Percentiles rank a stretch among this genome's conserved stretches.
These are phyloP conservation scores for Acacia pycnantha DNA, from an alignment of 331 rosid species.

Conservation along the genomic window DNA sequence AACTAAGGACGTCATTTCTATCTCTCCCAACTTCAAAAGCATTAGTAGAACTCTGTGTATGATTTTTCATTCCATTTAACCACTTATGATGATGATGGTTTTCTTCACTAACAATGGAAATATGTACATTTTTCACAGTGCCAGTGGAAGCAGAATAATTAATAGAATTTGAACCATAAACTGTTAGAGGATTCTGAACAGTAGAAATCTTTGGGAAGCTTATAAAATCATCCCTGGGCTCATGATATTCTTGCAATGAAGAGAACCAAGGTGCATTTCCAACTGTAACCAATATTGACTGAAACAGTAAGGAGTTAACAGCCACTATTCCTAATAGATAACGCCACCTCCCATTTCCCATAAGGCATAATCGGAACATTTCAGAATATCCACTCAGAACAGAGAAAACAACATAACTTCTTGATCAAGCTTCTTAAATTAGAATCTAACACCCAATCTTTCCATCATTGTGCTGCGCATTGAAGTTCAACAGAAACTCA, in stretches of 20 bases:
- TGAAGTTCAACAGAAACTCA: constrained; percentile 22
- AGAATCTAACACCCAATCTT: background rate
- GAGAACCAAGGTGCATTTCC: constrained; percentile 65
- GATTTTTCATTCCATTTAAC: background rate
- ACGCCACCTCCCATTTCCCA: constrained; percentile 54
- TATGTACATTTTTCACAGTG: constrained; percentile 26
- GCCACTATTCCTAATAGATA: constrained; percentile 59
- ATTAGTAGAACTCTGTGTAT: background rate
- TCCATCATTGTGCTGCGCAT: constrained; percentile 7
- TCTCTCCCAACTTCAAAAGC: background rate
- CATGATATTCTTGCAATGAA: constrained; percentile 38
- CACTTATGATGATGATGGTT: background rate
- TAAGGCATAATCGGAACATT: constrained; percentile 41
- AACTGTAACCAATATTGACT: constrained; percentile 69
- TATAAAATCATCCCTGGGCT: constrained; percentile 12
- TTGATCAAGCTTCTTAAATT: constrained; percentile 12
- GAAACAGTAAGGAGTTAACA: constrained; percentile 60
- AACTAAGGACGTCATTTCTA: background rate
- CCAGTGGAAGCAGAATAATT: constrained; percentile 32
- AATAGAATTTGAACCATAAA: constrained; percentile 37
- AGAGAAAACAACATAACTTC: constrained; percentile 8
- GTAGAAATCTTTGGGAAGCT: constrained; percentile 37
- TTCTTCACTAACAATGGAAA: constrained; percentile 1
- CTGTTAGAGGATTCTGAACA: constrained; percentile 47
- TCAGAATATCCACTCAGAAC: constrained; percentile 21